Conservation (phyloP, 371 early-diverging fungal genomes). For the Lichtheimia ornata region DNA sequence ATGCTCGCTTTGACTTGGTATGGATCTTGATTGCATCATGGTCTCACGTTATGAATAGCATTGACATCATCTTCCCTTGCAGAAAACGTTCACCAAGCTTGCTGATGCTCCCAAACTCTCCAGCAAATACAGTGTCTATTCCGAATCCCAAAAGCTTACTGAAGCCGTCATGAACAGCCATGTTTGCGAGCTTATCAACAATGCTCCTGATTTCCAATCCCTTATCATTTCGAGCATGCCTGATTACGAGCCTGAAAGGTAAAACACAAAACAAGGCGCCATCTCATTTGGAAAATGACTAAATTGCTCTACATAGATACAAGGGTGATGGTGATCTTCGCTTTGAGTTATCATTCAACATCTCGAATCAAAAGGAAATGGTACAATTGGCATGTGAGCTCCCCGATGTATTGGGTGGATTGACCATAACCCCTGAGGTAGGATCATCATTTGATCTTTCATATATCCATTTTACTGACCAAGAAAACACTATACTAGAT, state of each 20-base stretch:
- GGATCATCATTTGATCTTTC: not conserved
- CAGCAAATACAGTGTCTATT: constrained; percentile 26
- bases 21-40: not conserved
- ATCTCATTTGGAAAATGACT: not conserved
- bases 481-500: constrained; percentile 14
- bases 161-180: constrained; percentile 35
- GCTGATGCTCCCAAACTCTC: constrained; percentile 24
- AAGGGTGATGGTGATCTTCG: constrained; percentile 20
- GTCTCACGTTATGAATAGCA: not conserved
- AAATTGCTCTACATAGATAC: constrained; percentile 10
- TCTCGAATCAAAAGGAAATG: constrained; percentile 9
- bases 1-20: constrained; percentile 72
- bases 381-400: constrained; percentile 38
- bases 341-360: constrained; percentile 8
- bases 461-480: not conserved
- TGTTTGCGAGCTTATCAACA: constrained; percentile 37
- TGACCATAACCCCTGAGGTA: constrained; percentile 31
- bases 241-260: constrained; percentile 47
- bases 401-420: constrained; percentile 29
- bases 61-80: not conserved
- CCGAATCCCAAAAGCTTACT: constrained; percentile 46
- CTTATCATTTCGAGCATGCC: constrained; percentile 47
- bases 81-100: constrained; percentile 28
- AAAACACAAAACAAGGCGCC: constrained; percentile 29
- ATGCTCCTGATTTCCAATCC: constrained; percentile 37